These are phyloP conservation scores for Dendrostoma leiphaemia DNA, from an alignment of 2,329 filamentous ascomycete genomes.

Conservation along the genomic window DNA sequence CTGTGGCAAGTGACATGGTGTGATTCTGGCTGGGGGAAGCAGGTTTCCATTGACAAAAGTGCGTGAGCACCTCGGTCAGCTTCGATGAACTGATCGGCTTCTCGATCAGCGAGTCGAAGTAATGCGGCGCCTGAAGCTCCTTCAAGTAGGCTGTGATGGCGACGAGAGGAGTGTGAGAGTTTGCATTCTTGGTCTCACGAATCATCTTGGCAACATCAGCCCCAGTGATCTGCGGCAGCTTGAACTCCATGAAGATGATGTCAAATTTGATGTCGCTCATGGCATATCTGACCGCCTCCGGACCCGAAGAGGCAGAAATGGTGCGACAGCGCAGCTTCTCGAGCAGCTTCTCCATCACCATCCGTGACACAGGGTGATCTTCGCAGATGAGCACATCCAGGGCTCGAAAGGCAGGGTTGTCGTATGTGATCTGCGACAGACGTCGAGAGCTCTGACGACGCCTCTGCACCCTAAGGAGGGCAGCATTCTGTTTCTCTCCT, in stretches of 20 bases:
- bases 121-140: constrained; percentile 89
- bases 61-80: constrained; percentile 80
- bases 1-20: constrained; percentile 42
- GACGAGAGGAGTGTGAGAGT: constrained; percentile 91
- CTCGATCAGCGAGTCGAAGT: constrained; percentile 93
- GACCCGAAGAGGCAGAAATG: constrained; percentile 85
- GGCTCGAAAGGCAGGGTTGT: constrained; percentile 84
- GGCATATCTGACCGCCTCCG: constrained; percentile 88
- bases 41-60: constrained; percentile 91
- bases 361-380: constrained; percentile 91
- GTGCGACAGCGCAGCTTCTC: constrained; percentile 95
- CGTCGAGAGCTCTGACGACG: constrained; percentile 94
- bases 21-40: constrained; percentile 51
- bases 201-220: constrained; percentile 97
- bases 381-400: constrained; percentile 95
- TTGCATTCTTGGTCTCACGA: constrained; percentile 91
- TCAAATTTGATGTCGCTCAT: constrained; percentile 98
- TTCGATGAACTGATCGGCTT: constrained; percentile 95
- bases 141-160: constrained; percentile 98
- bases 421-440: constrained; percentile 84
- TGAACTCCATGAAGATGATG: constrained; percentile 97
- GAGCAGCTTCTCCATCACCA: constrained; percentile 98
- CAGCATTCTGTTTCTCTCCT: constrained; percentile 82
- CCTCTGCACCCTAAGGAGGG: constrained; percentile 82
- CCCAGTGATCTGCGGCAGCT: constrained; percentile 90